Base-by-base conservation (phyloP, 202 grass and related monocot species). In the Cymbopogon flexuosus region DNA sequence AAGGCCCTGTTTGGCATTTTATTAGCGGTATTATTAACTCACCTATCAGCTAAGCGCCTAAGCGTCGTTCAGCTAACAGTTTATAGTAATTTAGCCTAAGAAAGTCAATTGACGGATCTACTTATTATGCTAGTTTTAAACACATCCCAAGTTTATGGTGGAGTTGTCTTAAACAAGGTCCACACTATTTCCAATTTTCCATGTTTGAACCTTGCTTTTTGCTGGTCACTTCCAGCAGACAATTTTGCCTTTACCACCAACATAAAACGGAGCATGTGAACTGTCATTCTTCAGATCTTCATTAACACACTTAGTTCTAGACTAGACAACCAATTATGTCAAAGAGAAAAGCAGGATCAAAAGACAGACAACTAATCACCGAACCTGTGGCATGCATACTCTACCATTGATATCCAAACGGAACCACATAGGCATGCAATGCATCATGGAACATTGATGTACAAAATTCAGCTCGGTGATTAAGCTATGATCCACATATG, bases 401-500 rank as follows among this genome's bases (percentile, higher is more conserved):
- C 57, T 12, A 27, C 57, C 9, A 60, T 27, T 15, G 45, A 12
- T 9, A 8, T 57, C 19, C 45, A 72, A 34, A 33, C 66, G 33
- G 35, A 23, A 64, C 9, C 33, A 72, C 56, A 76, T 36, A 34
- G n/a, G 24, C 34, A 43, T 22, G 52, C 52, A 57, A 67, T 60
- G 15, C 30, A 40, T 33, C 51, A 86, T 8, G 33, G 42, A 39
- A 29, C 39, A 62, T 24, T 15, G 60, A 67, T 62, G 18, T 73
- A 78, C 67, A 85, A 52, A 68, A 68, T 49, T 34, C 47, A 54
- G 39, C 39, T 43, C 10, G 34, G 18, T 63, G 34, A 65, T 10
- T 80, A 86, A 77, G 86, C 21, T 81, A 85, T 7, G 83, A 89
- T 70, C 89, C 79, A 13, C 90, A 86, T 60, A 93, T 87, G 57